Base-by-base conservation (phyloP, 441 rosid genomes). In the Erodium texanum region DNA sequence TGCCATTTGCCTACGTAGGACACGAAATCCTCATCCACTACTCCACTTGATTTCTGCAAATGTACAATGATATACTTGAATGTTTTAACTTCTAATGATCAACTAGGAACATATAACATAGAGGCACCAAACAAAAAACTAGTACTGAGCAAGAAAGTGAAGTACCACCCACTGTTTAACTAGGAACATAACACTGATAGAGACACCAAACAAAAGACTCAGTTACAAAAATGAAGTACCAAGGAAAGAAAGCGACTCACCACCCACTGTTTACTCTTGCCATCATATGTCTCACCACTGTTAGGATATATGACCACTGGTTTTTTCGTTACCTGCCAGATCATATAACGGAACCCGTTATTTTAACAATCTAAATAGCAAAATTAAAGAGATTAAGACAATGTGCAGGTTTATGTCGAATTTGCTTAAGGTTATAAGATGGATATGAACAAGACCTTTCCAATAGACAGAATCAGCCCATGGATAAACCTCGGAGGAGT, bases 141-240 rank as follows among this genome's bases (percentile, higher is more conserved):
- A 36, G 41, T 36, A 7, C 41, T 36, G 10, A 36, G n/a, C 7
- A 36, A 36, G 41, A 36, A 36, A 36, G 41, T 1, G 0, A 66
- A 92, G 85, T 70, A 92, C 98, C 85, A 79, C 86, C 98, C 98
- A 90, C 72, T 79, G 74, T 78, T 90, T 93, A 65, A 14, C 63
- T 36, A 36, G 11, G 41, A 36, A 36, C 36, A 32, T 32, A 4
- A 32, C 3, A 32, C 36, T 3, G 6, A 32, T 32, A 32, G 6
- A 32, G 36, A 32, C 7, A 5, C 36, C 36, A 27, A 32, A 12
- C 27, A 20, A 56, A 19, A 58, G 1, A 20, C 20, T 19, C 27
- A 4, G 62, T 22, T 23, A 9, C 27, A 58, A 10, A 58, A 10
- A 20, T 22, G 41, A 36, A 36, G 41, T 36, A 7, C 41, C 8